These are phyloP conservation scores for Terfezia claveryi DNA, from an alignment of 495 filamentous ascomycete genomes.

Conservation along the genomic window DNA sequence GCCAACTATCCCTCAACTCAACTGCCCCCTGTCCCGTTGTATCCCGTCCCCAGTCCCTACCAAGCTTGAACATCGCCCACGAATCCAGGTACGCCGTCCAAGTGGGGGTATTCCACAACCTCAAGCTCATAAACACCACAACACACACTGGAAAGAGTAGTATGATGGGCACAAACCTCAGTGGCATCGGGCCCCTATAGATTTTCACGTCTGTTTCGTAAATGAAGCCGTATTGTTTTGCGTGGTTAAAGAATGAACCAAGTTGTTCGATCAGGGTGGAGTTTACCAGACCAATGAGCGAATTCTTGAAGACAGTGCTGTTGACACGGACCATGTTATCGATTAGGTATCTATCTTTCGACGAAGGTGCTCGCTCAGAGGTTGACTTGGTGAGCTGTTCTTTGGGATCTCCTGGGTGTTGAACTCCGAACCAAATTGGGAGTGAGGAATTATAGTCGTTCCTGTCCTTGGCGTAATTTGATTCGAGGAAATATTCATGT, in stretches of 20 bases:
- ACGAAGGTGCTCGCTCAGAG: conserved; percentile 1
- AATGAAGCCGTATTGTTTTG: conserved; percentile 2
- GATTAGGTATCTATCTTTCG: conserved; percentile 3
- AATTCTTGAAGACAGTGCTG: not conserved
- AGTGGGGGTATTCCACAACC: conserved; percentile 7
- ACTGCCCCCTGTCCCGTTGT: conserved; percentile 6
- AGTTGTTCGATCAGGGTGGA: conserved; percentile 8
- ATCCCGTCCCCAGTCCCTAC: conserved; percentile 7
- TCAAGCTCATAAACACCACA: conserved; percentile 7
- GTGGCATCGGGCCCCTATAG: conserved; percentile 3
- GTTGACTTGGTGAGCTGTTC: not conserved
- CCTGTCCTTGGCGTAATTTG: conserved; percentile 4
- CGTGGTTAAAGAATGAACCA: not conserved
- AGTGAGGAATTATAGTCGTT: conserved; percentile 6
- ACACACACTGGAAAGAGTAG: conserved; percentile 5
- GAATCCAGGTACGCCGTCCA: conserved; percentile 13
- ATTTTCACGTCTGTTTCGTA: conserved; percentile 12
- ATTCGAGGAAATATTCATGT: conserved; percentile 5
- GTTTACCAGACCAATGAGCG: conserved; percentile 9
- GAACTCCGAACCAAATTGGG: conserved; percentile 9
- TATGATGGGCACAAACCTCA: conserved; percentile 4
- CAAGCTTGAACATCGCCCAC: conserved; percentile 10
- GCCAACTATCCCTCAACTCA: conserved; percentile 8
- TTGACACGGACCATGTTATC: conserved; percentile 10
- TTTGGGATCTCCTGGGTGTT: conserved; percentile 4